A percentile compares a stretch with the other conserved stretches of the same genome.
Evolutionary conservation across 768 basidiomycete species (phyloP).

Genomic region (Pleurotus giganteus): DNA sequence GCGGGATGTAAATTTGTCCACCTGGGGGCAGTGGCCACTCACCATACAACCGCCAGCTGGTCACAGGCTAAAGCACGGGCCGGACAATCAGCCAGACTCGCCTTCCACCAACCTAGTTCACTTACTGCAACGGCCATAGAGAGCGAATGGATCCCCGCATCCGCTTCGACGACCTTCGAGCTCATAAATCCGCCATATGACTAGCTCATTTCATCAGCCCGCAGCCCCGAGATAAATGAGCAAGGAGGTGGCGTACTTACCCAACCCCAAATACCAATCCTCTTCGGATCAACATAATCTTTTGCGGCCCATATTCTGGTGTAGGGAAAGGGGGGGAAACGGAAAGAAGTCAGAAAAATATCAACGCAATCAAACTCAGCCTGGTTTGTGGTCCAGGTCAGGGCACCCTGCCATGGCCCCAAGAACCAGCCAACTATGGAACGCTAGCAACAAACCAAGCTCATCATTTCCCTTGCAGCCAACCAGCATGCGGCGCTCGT

Average conservation of each 20-base stretch:
- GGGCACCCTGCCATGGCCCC: constrained; percentile 8
- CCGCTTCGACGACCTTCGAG: constrained; percentile 86
- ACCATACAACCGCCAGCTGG: constrained; percentile 84
- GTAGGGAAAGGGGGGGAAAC: neutral
- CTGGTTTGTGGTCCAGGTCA: constrained; percentile 9
- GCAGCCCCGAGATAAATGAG: neutral
- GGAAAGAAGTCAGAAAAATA: constrained; percentile 3
- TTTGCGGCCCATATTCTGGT: constrained; percentile 79
- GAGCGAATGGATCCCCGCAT: constrained; percentile 85
- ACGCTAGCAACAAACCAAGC: constrained; percentile 8
- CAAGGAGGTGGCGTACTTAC: constrained; percentile 40
- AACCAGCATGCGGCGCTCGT: constrained; percentile 3
- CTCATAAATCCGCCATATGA: constrained; percentile 97
- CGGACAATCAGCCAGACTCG: constrained; percentile 6
- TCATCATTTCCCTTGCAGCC: constrained; percentile 6
- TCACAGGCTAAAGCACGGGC: constrained; percentile 61
- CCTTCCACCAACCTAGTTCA: constrained; percentile 15
- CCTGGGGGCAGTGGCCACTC: constrained; percentile 20
- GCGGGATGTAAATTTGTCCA: neutral
- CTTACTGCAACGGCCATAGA: constrained; percentile 89
- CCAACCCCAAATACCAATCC: constrained; percentile 99
- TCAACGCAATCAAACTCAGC: constrained; percentile 1
- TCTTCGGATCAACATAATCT: constrained; percentile 81
- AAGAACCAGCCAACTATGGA: neutral
- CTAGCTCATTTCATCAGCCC: constrained; percentile 34